Conservation (phyloP, 768 basidiomycete genomes). For the Russula griseocarnosa region DNA sequence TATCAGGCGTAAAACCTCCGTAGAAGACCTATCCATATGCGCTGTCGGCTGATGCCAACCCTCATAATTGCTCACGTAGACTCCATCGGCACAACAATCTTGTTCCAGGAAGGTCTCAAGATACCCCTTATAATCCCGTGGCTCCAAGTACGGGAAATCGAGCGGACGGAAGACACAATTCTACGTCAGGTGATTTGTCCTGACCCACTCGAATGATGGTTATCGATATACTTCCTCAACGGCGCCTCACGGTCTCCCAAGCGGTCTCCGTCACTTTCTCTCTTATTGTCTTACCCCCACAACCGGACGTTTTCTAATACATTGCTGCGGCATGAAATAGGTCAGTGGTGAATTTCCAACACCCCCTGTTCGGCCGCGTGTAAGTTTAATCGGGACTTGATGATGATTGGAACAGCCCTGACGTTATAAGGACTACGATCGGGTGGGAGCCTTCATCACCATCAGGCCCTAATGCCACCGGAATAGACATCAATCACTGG, state of each 20-base stretch:
- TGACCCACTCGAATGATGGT: background rate
- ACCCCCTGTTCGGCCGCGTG: background rate
- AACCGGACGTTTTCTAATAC: constrained; percentile 14
- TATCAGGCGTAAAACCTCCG: constrained; percentile 11
- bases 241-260: background rate
- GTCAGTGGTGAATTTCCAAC: background rate
- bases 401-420: background rate
- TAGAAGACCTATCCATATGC: background rate
- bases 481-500: background rate
- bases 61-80: background rate
- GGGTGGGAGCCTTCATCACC: background rate
- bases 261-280: constrained; percentile 6
- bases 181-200: constrained; percentile 3
- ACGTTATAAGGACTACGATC: constrained; percentile 3
- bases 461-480: background rate
- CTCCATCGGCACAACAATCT: background rate
- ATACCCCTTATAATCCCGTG: background rate
- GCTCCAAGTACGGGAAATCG: background rate
- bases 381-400: background rate
- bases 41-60: background rate
- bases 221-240: background rate
- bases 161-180: background rate
- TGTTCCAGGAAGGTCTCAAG: background rate
- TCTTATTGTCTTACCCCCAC: constrained; percentile 3
- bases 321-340: background rate